Percentiles rank a stretch among this genome's conserved stretches.
phyloP scores from a whole-genome alignment of 2,329 filamentous ascomycete genomes.

The Venturia asperata region DNA sequence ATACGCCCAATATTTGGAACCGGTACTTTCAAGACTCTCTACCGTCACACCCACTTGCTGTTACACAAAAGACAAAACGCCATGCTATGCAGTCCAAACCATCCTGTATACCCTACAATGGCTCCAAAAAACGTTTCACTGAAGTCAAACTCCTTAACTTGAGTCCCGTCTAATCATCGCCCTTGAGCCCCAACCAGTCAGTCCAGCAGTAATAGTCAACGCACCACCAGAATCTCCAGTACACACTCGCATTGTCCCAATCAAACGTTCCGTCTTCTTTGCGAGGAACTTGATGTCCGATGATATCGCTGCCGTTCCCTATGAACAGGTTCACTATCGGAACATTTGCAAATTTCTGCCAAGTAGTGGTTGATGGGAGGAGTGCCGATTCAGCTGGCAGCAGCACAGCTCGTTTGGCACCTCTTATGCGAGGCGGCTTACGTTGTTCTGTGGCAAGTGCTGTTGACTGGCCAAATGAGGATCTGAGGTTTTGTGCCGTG shows the following conservation, averaged over 20 bases:
- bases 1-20: neutral
- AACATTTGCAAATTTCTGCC: slow-evolving; percentile 42
- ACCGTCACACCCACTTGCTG: neutral
- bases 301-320: slow-evolving; percentile 49
- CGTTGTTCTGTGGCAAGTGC: slow-evolving; percentile 19
- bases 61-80: slow-evolving; percentile 6
- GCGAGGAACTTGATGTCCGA: slow-evolving; percentile 67
- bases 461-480: slow-evolving; percentile 24
- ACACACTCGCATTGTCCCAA: slow-evolving; percentile 55
- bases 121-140: neutral
- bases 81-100: slow-evolving; percentile 5
- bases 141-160: too few relatives aligned
- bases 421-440: slow-evolving; percentile 28
- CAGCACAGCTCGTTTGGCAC: slow-evolving; percentile 35
- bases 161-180: slow-evolving; percentile 15
- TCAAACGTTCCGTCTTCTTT: slow-evolving; percentile 72
- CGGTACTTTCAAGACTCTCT: neutral
- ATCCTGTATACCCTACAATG: neutral
- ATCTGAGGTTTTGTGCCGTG: slow-evolving; percentile 25
- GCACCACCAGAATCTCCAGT: slow-evolving; percentile 54
- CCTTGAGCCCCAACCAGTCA: slow-evolving; percentile 12
- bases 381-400: slow-evolving; percentile 41
- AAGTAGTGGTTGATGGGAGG: slow-evolving; percentile 36
- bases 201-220: slow-evolving; percentile 40
- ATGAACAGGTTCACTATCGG: slow-evolving; percentile 43